These are phyloP conservation scores for Coffea canephora DNA, from an alignment of 257 asterid genomes.

Conservation along the genomic window DNA sequence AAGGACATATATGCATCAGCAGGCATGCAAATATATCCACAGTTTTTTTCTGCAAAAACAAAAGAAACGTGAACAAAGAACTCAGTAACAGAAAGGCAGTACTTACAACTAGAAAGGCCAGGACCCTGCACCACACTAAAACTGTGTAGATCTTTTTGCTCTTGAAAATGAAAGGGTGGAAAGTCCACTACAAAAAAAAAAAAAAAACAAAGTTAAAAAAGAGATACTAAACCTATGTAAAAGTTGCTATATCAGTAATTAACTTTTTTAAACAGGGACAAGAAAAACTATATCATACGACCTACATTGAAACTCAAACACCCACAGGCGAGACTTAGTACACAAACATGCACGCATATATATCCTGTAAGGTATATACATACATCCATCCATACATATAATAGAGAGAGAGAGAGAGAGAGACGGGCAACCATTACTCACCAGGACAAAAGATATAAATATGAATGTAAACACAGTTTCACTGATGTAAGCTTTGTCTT, in stretches of 20 bases:
- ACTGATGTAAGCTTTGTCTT: conserved; percentile 78
- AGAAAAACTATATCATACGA: background rate
- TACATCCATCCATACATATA: background rate
- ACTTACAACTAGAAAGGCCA: conserved; percentile 94
- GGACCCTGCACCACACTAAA: conserved; percentile 92
- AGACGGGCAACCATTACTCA: conserved; percentile 36
- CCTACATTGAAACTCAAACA: background rate
- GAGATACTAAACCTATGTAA: conserved; percentile 10
- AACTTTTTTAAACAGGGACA: background rate
- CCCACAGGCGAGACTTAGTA: background rate
- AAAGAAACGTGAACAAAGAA: background rate
- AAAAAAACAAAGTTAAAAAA: conserved; percentile 22
- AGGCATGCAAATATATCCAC: background rate
- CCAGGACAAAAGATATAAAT: conserved; percentile 79
- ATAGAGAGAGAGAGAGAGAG: background rate
- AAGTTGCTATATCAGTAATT: background rate
- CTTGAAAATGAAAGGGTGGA: conserved; percentile 92
- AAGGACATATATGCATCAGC: background rate
- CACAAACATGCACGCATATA: background rate
- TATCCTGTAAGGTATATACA: background rate
- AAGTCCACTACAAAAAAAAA: conserved; percentile 72
- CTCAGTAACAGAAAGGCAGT: background rate
- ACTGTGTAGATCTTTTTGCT: conserved; percentile 93
- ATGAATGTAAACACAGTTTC: conserved; percentile 78
- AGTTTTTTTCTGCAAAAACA: background rate